Base-by-base conservation (phyloP, 2,329 filamentous ascomycete genomes). In the Exserohilum rostratum region DNA sequence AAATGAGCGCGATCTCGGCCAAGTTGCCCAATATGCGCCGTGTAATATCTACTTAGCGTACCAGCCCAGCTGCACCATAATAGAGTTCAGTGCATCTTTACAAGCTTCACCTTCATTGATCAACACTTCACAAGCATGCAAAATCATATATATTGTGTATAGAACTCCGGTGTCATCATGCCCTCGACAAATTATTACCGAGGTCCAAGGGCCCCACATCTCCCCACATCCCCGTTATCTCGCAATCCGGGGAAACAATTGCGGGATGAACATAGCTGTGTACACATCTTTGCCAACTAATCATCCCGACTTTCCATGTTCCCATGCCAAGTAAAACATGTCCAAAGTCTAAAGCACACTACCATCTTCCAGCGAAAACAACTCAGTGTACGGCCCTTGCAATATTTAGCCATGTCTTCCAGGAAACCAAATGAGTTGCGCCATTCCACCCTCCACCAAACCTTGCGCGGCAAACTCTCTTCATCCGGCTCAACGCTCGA, bases 401-500 rank as follows among this genome's bases (percentile, higher is more conserved):
- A n/a, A n/a, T 5, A 13, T 20, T 15, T 11, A 46, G 37, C 17
- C n/a, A 57, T 60, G 50, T 11, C 43, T 11, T 30, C 18, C 12
- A 22, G 7, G 4, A 25, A 25, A 2, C 27, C 30, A 31, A 18
- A 48, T 40, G 53, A 51, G 13, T 18, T 65, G 1, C 13, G 49
- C 4, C 63, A 66, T 44, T 40, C 57, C 40, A 57, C 61, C 13
- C 50, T 66, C 20, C 50, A 50, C 17, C 58, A 57, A 43, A 53
- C 46, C 7, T 49, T 72, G 22, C 58, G 55, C 29, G 70, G 69
- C 35, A 62, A 55, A 42, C 42, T 53, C 5, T 62, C 59, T 2
- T 2, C 50, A 29, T 60, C n/a, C n/a, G n/a, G n/a, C n/a, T n/a
- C 58, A 20, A 64, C 62, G 37, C 54, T 64, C 11, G 70, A 76